These are phyloP conservation scores for Capronia americana DNA, from an alignment of 2,329 filamentous ascomycete genomes.

Conservation along the genomic window DNA sequence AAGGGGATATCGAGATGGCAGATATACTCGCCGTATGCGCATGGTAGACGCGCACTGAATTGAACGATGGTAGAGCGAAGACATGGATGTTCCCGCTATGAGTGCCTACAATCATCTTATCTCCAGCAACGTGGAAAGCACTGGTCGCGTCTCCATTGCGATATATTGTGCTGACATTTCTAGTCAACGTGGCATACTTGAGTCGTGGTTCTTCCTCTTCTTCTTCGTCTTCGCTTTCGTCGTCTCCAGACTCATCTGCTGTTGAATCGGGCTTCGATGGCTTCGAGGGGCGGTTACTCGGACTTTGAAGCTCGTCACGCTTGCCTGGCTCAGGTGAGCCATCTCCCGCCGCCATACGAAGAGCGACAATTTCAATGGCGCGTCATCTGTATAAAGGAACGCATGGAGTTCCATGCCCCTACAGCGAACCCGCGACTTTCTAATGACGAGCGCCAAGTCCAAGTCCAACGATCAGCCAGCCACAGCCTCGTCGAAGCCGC, in stretches of 20 bases:
- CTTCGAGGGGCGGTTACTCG: constrained; percentile 6
- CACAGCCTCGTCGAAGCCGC: neutral
- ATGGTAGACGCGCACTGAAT: constrained; percentile 83
- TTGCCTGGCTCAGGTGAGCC: constrained; percentile 40
- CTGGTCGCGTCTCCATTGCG: constrained; percentile 95
- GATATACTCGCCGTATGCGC: constrained; percentile 93
- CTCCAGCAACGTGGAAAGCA: constrained; percentile 84
- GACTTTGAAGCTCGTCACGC: constrained; percentile 25
- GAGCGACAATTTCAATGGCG: constrained; percentile 20
- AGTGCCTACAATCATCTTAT: constrained; percentile 97
- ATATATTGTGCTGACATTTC: constrained; percentile 79
- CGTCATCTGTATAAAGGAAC: constrained; percentile 24
- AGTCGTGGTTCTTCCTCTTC: constrained; percentile 91
- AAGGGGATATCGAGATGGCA: constrained; percentile 86
- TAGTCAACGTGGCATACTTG: constrained; percentile 89
- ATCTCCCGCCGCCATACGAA: constrained; percentile 41
- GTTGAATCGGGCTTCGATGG: constrained; percentile 20
- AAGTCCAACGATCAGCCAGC: neutral
- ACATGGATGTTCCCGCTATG: constrained; percentile 97
- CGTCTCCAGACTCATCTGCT: constrained; percentile 44
- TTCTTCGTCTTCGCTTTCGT: constrained; percentile 64
- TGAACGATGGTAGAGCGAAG: constrained; percentile 79
- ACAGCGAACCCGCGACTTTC: constrained; percentile 1
- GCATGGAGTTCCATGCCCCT: neutral
- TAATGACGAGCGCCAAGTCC: constrained; percentile 34